phyloP scores from a whole-genome alignment of 2,329 filamentous ascomycete genomes.

The Sclerotinia nivalis region DNA sequence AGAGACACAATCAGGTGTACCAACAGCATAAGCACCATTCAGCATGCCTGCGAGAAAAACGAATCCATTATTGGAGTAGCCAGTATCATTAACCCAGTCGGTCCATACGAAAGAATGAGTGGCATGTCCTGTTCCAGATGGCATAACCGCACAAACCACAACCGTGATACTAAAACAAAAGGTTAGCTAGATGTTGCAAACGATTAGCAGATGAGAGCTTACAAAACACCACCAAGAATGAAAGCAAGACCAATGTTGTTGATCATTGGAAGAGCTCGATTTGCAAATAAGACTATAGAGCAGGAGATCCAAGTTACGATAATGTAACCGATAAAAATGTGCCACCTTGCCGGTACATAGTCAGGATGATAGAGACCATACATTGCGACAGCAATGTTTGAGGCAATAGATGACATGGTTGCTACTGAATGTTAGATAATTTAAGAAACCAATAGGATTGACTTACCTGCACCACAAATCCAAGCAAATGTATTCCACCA shows the following conservation, averaged over 20 bases:
- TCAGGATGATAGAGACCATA: conserved; percentile 51
- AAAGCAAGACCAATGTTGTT: conserved; percentile 57
- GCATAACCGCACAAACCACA: conserved; percentile 57
- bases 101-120: conserved; percentile 47
- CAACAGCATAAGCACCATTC: conserved; percentile 69
- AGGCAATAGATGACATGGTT: conserved; percentile 42
- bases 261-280: conserved; percentile 53
- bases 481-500: conserved; percentile 55
- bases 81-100: conserved; percentile 49
- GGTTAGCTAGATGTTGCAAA: neutral
- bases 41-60: conserved; percentile 61
- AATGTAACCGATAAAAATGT: conserved; percentile 52
- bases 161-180: conserved; percentile 36
- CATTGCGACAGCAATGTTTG: conserved; percentile 50
- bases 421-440: conserved; percentile 26
- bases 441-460: neutral
- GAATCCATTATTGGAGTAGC: conserved; percentile 53
- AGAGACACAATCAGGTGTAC: conserved; percentile 63
- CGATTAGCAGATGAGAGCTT: neutral
- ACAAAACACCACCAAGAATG: conserved; percentile 51
- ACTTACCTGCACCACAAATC: conserved; percentile 34
- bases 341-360: conserved; percentile 50
- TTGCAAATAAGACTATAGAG: conserved; percentile 53
- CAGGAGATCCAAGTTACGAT: conserved; percentile 50
- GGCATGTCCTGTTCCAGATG: conserved; percentile 47